phyloP scores from a whole-genome alignment of 768 basidiomycete genomes.

The Xerocomellus chrysenteron region DNA sequence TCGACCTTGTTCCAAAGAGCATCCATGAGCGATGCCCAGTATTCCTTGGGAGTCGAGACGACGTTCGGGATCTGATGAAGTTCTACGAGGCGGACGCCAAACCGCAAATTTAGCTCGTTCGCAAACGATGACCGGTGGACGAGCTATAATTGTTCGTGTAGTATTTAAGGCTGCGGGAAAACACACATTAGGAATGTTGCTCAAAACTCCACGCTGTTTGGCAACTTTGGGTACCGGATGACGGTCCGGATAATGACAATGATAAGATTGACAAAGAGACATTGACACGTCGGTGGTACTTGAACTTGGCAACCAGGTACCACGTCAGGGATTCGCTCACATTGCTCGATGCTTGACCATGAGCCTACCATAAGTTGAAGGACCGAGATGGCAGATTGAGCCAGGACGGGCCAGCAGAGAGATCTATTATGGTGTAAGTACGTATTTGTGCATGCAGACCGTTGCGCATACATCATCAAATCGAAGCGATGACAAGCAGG shows the following conservation, averaged over 20 bases:
- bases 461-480: neutral
- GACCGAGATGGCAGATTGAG: neutral
- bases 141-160: constrained; percentile 8
- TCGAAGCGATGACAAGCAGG: neutral
- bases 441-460: neutral
- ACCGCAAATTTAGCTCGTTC: constrained; percentile 8
- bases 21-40: constrained; percentile 94
- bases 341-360: no score
- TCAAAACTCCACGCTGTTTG: neutral
- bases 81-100: constrained; percentile 60
- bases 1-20: constrained; percentile 82
- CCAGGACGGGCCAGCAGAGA: neutral
- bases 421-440: neutral
- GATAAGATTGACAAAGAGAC: neutral
- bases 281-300: neutral
- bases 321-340: no score
- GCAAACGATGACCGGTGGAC: neutral
- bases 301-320: neutral
- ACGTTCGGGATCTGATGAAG: constrained; percentile 86
- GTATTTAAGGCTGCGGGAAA: neutral
- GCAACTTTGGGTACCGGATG: neutral
- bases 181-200: neutral
- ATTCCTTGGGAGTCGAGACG: constrained; percentile 91
- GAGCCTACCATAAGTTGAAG: neutral
- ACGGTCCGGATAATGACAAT: neutral